A percentile compares a stretch with the other conserved stretches of the same genome.
phyloP scores from a whole-genome alignment of 305 asterid species.

The Fraxinus greggii region DNA sequence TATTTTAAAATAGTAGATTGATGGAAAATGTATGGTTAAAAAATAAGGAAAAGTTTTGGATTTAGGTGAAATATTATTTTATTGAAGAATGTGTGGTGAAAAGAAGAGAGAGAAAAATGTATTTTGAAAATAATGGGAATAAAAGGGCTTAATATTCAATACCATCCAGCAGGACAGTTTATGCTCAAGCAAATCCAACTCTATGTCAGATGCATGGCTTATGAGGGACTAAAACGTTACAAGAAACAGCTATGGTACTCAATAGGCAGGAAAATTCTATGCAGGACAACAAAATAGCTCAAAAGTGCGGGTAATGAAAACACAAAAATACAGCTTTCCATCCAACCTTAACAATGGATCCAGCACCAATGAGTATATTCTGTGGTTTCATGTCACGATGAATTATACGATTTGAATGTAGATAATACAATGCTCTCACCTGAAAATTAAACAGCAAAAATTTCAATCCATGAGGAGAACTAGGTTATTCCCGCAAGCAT shows the following conservation, averaged over 20 bases:
- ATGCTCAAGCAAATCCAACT: not conserved
- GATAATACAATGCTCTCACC: constrained; percentile 94
- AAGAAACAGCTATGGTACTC: not conserved
- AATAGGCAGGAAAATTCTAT: not conserved
- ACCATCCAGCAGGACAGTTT: not conserved
- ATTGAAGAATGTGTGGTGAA: no score
- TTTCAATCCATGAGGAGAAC: constrained; percentile 17
- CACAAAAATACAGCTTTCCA: constrained; percentile 1
- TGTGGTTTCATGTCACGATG: constrained; percentile 99
- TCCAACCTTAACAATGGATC: constrained; percentile 84
- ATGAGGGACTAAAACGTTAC: not conserved
- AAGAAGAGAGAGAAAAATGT: no score
- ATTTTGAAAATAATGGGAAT: no score
- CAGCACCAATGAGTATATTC: constrained; percentile 94
- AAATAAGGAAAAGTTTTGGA: no score
- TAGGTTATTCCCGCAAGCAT: not conserved
- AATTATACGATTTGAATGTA: constrained; percentile 95
- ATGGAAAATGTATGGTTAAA: no score
- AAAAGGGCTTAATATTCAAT: not conserved
- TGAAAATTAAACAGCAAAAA: constrained; percentile 31
- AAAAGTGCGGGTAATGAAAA: not conserved
- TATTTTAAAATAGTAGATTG: no score
- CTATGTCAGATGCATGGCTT: not conserved
- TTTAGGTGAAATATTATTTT: no score
- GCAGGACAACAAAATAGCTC: not conserved